Evolutionary conservation across 2,329 filamentous ascomycete genomes (phyloP).

Genomic region (Beauveria sp.): DNA sequence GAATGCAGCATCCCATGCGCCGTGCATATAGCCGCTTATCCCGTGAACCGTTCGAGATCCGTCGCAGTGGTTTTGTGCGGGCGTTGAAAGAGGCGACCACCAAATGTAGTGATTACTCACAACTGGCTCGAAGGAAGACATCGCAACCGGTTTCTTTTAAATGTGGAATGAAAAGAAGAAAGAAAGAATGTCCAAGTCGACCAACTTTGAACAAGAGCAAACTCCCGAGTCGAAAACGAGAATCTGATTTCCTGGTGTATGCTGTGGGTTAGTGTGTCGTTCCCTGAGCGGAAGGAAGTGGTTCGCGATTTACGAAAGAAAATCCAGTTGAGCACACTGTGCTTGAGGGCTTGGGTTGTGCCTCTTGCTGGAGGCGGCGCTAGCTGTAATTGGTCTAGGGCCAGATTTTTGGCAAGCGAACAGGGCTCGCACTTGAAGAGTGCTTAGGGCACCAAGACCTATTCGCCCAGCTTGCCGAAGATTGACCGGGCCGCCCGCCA

Average conservation of each 20-base stretch:
- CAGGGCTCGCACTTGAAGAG: slow-evolving; percentile 23
- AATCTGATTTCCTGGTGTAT: slow-evolving; percentile 30
- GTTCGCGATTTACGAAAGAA: slow-evolving; percentile 33
- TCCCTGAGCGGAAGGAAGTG: slow-evolving; percentile 29
- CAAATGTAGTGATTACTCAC: slow-evolving; percentile 41
- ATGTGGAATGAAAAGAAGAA: slow-evolving; percentile 21
- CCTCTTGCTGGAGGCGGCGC: slow-evolving; percentile 23
- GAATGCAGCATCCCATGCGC: not conserved
- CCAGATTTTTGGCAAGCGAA: slow-evolving; percentile 26
- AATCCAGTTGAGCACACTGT: slow-evolving; percentile 27
- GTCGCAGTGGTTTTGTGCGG: not conserved
- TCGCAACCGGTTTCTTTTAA: slow-evolving; percentile 38
- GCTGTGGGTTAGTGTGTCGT: slow-evolving; percentile 33
- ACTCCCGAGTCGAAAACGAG: slow-evolving; percentile 31
- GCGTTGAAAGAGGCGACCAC: not conserved
- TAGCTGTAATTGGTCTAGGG: slow-evolving; percentile 27
- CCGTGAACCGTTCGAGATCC: not conserved
- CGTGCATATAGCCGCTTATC: not conserved
- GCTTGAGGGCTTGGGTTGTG: slow-evolving; percentile 30
- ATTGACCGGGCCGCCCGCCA: slow-evolving; percentile 19
- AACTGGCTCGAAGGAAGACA: slow-evolving; percentile 65
- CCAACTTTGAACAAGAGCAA: slow-evolving; percentile 25
- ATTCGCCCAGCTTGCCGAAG: slow-evolving; percentile 20
- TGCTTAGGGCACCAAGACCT: slow-evolving; percentile 37
- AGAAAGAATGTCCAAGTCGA: slow-evolving; percentile 26